Evolutionary conservation across 75 land plant genomes (phyloP), one percentile per base, ranked within the genome.

Genomic region (Pinus albicaulis): DNA sequence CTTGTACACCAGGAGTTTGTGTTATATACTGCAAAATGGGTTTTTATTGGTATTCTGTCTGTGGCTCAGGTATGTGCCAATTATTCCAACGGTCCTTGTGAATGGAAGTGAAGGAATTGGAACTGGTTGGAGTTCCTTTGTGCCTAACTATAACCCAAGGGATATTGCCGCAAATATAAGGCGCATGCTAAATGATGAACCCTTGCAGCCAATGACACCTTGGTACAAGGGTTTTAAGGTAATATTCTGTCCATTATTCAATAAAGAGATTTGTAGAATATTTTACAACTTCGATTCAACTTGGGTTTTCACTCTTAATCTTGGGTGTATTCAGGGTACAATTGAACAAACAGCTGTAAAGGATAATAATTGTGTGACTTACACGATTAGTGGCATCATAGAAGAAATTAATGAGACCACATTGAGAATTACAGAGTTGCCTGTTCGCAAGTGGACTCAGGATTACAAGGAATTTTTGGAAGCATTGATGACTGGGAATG

Each of bases 81-180:
- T 91, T 25, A 86, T 98, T 10, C 99, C 99, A 15, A 80, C 82
- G 85, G 98, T 98, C 61, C 90, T 98, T 34, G 96, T 95, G 25
- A 98, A 98, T 79, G 99, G 99, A 77, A 91, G 98, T 87, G 99
- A 98, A 82, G 99, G 99, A 53, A 98, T 98, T 73, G 99, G 99
- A 26, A 98, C 99, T 58, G 99, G 99, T 0, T 98, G 99, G 99
- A 98, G 99, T 69, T 85, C 99, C 64, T 95, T 84, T 74, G 83
- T 98, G 38, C 99, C 99, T 7, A 98, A 98, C 48, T 98, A 95
- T 60, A 98, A 95, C 55, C 99, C 99, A 19, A 80, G 94, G 65
- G 99, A 98, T 28, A 91, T 98, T 74, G 77, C 95, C 75, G 86
- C 92, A 24, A 98, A 98, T 81, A 66, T 98, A 4, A 89, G 71